Evolutionary conservation across 2,329 filamentous ascomycete genomes (phyloP).

Genomic region (Cucurbitaria berberidis): DNA sequence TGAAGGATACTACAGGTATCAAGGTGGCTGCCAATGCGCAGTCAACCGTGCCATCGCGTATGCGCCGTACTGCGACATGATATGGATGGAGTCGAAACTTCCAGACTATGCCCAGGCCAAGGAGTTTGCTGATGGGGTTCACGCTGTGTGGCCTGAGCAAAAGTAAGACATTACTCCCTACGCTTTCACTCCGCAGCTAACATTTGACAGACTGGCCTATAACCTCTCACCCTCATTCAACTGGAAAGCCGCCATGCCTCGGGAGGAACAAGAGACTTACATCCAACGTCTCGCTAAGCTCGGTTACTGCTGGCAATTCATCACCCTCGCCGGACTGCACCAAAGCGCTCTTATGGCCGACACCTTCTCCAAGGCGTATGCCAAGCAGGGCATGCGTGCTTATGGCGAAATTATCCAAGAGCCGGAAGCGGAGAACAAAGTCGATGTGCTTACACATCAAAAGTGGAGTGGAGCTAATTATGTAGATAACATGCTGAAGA

Average conservation of each 20-base stretch:
- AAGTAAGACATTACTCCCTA: conserved; percentile 66
- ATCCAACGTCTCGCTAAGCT: conserved; percentile 85
- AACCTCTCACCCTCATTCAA: conserved; percentile 99
- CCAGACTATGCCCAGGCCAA: conserved; percentile 90
- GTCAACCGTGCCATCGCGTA: conserved; percentile 91
- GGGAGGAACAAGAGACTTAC: conserved; percentile 94
- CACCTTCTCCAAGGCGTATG: conserved; percentile 83
- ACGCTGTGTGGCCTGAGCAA: conserved; percentile 93
- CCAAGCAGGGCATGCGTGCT: conserved; percentile 85
- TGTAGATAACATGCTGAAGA: conserved; percentile 92
- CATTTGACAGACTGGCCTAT: conserved; percentile 77
- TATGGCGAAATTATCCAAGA: conserved; percentile 98
- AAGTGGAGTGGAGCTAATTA: conserved; percentile 98
- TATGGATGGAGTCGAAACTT: conserved; percentile 99
- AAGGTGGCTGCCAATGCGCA: conserved; percentile 89
- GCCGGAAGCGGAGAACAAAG: conserved; percentile 87
- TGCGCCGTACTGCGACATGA: conserved; percentile 90
- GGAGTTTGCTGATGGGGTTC: conserved; percentile 92
- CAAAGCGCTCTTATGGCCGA: conserved; percentile 92
- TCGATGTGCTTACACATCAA: conserved; percentile 98
- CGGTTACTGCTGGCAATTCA: conserved; percentile 99
- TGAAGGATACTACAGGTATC: conserved; percentile 93
- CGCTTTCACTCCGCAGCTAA: conserved; percentile 8
- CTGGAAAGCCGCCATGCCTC: conserved; percentile 97
- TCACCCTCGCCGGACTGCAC: conserved; percentile 97